Conservation (phyloP, 2,329 filamentous ascomycete species). For the Plectosphaerella sp. region DNA sequence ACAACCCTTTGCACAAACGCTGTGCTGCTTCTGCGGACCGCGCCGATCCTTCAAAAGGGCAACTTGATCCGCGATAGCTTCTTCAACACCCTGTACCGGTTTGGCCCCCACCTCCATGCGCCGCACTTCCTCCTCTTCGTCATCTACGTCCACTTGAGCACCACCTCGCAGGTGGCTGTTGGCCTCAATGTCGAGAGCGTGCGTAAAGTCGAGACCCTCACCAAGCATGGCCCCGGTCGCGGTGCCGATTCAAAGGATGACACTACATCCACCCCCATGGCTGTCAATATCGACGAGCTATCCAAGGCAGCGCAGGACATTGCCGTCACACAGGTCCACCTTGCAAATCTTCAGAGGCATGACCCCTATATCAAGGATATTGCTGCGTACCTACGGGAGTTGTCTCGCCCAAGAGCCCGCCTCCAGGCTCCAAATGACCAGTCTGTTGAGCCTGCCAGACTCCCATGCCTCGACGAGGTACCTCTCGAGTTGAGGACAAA, state of each 20-base stretch:
- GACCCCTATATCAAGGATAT: constrained; percentile 3
- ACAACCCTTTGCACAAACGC: constrained; percentile 4
- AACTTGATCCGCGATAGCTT: not conserved
- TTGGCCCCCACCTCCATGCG: not conserved
- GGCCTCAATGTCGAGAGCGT: constrained; percentile 3
- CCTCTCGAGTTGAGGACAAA: not conserved
- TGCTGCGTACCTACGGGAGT: not conserved
- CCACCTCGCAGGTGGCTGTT: constrained; percentile 2
- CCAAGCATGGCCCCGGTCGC: constrained; percentile 3
- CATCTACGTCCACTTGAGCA: constrained; percentile 3
- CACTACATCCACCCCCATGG: not conserved
- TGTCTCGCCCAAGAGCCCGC: not conserved
- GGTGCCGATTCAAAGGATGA: not conserved
- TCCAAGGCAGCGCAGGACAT: constrained; percentile 6
- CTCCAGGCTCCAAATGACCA: not conserved
- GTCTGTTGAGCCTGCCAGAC: no score
- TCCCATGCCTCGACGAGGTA: not conserved
- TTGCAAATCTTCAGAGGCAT: constrained; percentile 7
- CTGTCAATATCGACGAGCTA: constrained; percentile 1
- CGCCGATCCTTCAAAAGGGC: constrained; percentile 1
- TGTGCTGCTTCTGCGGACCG: constrained; percentile 6
- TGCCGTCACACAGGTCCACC: constrained; percentile 6
- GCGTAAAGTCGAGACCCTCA: constrained; percentile 1
- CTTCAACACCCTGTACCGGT: not conserved
- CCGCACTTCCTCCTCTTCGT: constrained; percentile 7